Base-by-base conservation (phyloP, 2,329 filamentous ascomycete genomes). In the Scedosporium boydii region DNA sequence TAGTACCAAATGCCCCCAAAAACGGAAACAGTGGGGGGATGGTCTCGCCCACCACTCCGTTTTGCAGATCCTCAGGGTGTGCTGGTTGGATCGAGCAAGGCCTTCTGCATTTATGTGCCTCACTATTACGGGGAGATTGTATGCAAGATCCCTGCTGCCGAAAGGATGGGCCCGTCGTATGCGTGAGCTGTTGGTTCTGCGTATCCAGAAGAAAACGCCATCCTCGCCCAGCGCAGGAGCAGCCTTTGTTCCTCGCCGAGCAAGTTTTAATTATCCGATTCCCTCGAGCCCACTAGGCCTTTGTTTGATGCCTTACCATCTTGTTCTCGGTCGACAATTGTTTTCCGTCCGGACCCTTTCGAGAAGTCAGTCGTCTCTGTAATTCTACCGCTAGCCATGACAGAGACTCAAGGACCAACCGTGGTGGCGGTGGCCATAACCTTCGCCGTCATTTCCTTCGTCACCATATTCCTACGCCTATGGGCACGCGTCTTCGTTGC, bases 401-500 rank as follows among this genome's bases (percentile, higher is more conserved):
- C 63, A 12, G 70, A 72, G n/a, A 69, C 72, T 12, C 71, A 73
- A 51, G 73, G 72, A 9, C 72, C 71, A 14, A 67, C 69, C 7
- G 72, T 76, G 38, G 64, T 67, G 23, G 71, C 70, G 21, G 68
- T 77, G 53, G 67, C 70, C 29, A 68, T 77, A 58, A 67, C 70
- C 14, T 78, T 77, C 65, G 73, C 73, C 6, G 64, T 72, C 12
- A 63, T 77, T 6, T 75, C 75, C 6, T 69, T 72, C 26, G 56
- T 77, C 23, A 72, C 76, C 16, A 66, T 78, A 27, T 59, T 61
- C 34, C 67, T 77, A 34, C 69, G 76, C 21, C 64, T 78, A 7
- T 77, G 74, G 65, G 71, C 76, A 23, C 71, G 76, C 16, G 14
- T 42, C 16, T 74, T 71, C 64, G 70, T 78, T 14, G 67, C 77